phyloP scores from a whole-genome alignment of 208 protist genomes.

The Acanthamoeba triangularis region DNA sequence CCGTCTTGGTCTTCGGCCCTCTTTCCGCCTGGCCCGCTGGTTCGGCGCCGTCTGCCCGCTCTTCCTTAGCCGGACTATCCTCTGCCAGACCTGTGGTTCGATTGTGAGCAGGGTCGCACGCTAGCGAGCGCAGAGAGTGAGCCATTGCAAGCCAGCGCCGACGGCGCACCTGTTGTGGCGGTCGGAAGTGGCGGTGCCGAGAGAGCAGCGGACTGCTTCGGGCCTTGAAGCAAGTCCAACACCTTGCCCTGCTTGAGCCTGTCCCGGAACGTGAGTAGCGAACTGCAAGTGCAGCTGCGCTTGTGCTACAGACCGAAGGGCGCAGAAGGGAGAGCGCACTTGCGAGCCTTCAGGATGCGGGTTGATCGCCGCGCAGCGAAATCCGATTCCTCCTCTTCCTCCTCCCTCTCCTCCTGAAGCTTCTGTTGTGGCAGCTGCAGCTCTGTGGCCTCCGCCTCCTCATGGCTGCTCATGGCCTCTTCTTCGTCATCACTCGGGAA shows the following conservation, averaged over 20 bases:
- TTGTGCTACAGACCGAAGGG: too few relatives aligned
- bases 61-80: not conserved
- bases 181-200: not conserved
- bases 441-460: not conserved
- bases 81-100: not conserved
- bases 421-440: not conserved
- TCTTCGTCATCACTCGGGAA: conserved; percentile 62
- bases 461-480: not conserved
- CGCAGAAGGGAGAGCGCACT: not conserved
- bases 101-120: too few relatives aligned
- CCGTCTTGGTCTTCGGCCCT: not conserved
- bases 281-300: not conserved
- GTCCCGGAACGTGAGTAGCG: not conserved
- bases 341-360: not conserved
- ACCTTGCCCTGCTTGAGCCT: conserved; percentile 28
- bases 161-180: not conserved
- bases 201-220: not conserved
- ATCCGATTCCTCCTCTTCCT: not conserved
- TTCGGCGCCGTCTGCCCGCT: not conserved
- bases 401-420: not conserved
- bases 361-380: not conserved
- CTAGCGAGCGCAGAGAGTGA: too few relatives aligned
- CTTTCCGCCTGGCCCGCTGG: not conserved
- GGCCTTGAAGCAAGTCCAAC: not conserved
- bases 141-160: too few relatives aligned